phyloP scores from a whole-genome alignment of 257 asterid species.

The Sherardia arvensis region DNA sequence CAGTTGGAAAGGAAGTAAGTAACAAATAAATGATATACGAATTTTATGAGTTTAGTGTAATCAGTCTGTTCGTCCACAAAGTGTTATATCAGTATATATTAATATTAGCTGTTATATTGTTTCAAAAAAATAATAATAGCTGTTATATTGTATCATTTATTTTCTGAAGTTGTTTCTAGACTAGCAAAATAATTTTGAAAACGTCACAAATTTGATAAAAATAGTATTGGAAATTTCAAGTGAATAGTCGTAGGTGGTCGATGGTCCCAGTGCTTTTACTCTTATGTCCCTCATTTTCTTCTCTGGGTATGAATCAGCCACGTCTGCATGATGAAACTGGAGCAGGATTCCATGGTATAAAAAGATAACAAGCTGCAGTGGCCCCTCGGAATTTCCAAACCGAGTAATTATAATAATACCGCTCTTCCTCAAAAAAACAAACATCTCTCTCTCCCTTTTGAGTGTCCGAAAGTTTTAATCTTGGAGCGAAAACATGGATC shows the following conservation, averaged over 20 bases:
- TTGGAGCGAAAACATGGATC: neutral
- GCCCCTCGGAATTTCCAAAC: slow-evolving; percentile 13
- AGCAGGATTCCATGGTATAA: slow-evolving; percentile 10
- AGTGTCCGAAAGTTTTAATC: neutral
- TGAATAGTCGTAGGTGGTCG: neutral
- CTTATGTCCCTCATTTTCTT: slow-evolving; percentile 6
- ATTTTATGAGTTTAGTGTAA: too few species aligned
- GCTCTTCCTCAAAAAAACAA: neutral
- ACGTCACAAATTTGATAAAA: too few species aligned
- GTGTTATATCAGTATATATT: too few species aligned
- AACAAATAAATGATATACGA: too few species aligned
- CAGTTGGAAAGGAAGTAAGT: too few species aligned
- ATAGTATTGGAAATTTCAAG: neutral
- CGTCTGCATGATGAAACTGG: slow-evolving; percentile 18
- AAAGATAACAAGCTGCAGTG: slow-evolving; percentile 4
- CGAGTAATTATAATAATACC: neutral
- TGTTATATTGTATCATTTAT: too few species aligned
- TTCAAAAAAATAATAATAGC: too few species aligned
- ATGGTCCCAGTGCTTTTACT: slow-evolving; percentile 4
- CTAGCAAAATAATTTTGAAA: too few species aligned
- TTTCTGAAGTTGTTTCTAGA: neutral
- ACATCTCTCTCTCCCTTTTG: neutral
- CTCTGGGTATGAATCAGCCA: slow-evolving; percentile 28
- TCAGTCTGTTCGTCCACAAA: too few species aligned
- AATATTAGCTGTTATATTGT: too few species aligned